phyloP scores from a whole-genome alignment of 495 filamentous ascomycete species.

The Podospora anserina region DNA sequence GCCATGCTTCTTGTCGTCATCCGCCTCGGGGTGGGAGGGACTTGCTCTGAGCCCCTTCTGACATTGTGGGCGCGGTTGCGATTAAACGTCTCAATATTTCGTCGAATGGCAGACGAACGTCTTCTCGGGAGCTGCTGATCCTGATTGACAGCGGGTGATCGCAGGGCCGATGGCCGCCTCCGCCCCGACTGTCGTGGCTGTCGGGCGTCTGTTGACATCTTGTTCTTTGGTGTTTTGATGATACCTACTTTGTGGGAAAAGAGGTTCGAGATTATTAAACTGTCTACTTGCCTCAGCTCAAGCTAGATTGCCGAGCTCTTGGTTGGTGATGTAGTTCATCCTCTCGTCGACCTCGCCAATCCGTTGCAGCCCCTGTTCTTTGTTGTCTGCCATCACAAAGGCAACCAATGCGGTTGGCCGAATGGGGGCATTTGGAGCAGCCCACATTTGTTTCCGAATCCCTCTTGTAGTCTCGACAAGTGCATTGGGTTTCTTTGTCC shows the following conservation, averaged over 20 bases:
- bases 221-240: background rate
- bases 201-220: slow-evolving; percentile 6
- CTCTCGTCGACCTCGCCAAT: background rate
- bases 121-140: background rate
- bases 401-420: background rate
- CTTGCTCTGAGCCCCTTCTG: background rate
- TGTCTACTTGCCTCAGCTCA: background rate
- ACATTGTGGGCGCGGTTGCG: slow-evolving; percentile 15
- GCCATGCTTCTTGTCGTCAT: slow-evolving; percentile 19
- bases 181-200: background rate
- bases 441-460: background rate
- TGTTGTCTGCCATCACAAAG: background rate
- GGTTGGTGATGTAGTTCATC: background rate
- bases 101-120: slow-evolving; percentile 11
- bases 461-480: background rate
- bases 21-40: slow-evolving; percentile 5
- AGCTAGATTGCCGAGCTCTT: background rate
- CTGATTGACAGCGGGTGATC: background rate
- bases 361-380: background rate
- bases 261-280: background rate
- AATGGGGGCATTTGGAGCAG: background rate
- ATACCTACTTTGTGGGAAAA: background rate
- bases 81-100: slow-evolving; percentile 18
- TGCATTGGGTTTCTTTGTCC: slow-evolving; percentile 5
- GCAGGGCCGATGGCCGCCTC: background rate